phyloP scores from a whole-genome alignment of 2,329 filamentous ascomycete species.

The Aspergillus sp. region DNA sequence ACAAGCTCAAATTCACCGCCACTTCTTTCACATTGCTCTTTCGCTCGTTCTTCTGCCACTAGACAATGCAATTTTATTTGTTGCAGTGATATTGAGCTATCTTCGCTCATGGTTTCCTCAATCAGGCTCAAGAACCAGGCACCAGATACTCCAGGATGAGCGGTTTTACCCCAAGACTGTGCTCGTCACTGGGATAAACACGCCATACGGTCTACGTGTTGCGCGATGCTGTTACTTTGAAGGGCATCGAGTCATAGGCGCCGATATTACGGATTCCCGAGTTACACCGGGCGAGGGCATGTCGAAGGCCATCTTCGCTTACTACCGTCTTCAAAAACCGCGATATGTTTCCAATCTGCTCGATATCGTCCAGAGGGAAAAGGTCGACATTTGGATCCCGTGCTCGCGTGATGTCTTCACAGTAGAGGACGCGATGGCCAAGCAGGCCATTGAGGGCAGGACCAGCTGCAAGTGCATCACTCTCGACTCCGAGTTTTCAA shows the following conservation, averaged over 20 bases:
- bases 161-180: constrained; percentile 58
- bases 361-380: constrained; percentile 62
- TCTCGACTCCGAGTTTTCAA: constrained; percentile 61
- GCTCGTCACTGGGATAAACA: constrained; percentile 73
- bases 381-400: constrained; percentile 72
- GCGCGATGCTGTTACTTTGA: constrained; percentile 67
- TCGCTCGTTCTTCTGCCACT: constrained; percentile 52
- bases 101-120: constrained; percentile 32
- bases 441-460: constrained; percentile 62
- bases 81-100: constrained; percentile 38
- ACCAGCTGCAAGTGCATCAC: constrained; percentile 68
- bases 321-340: constrained; percentile 56
- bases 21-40: constrained; percentile 31
- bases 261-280: constrained; percentile 62
- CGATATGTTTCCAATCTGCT: constrained; percentile 63
- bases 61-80: constrained; percentile 50
- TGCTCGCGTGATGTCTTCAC: constrained; percentile 71
- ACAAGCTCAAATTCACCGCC: constrained; percentile 26
- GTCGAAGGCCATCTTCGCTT: constrained; percentile 60
- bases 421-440: constrained; percentile 68
- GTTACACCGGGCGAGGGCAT: constrained; percentile 60
- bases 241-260: constrained; percentile 73
- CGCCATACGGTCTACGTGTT: constrained; percentile 70
- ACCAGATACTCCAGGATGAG: constrained; percentile 34
- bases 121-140: constrained; percentile 25